Percentiles rank a stretch among this genome's conserved stretches.
phyloP scores from a whole-genome alignment of 306 rosid species.

The Fragaria iinumae region DNA sequence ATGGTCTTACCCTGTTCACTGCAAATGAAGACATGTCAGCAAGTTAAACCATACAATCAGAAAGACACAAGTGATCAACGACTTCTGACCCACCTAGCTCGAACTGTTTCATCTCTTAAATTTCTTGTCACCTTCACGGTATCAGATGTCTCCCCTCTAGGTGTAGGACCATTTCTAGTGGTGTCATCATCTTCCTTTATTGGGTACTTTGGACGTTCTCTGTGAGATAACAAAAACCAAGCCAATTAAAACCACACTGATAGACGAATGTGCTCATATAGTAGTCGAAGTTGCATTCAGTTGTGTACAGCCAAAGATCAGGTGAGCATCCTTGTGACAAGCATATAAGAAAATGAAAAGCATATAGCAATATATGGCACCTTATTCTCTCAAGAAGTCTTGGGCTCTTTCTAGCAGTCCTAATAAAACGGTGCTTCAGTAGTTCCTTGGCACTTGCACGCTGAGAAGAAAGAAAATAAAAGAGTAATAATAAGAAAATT shows the following conservation, averaged over 20 bases:
- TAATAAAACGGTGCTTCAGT: constrained; percentile 85
- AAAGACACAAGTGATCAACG: constrained; percentile 14
- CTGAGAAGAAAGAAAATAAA: constrained; percentile 48
- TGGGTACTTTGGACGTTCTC: constrained; percentile 90
- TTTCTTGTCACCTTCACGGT: constrained; percentile 68
- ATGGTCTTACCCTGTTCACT: constrained; percentile 71
- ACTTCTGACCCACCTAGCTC: constrained; percentile 58
- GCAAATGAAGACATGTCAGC: constrained; percentile 40
- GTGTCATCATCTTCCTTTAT: constrained; percentile 62
- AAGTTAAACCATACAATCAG: constrained; percentile 28
- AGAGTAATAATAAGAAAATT: not conserved
- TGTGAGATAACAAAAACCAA: constrained; percentile 39
- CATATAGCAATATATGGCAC: constrained; percentile 30
- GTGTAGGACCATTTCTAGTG: constrained; percentile 55
- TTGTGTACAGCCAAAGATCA: constrained; percentile 7
- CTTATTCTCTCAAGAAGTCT: constrained; percentile 95
- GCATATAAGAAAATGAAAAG: not conserved
- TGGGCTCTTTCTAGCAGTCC: constrained; percentile 80
- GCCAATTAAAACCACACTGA: constrained; percentile 21
- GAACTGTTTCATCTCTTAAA: constrained; percentile 62
- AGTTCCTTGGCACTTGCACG: constrained; percentile 98
- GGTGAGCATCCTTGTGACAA: constrained; percentile 13
- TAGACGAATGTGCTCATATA: constrained; percentile 17
- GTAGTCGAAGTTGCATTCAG: constrained; percentile 18
- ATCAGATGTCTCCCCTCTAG: constrained; percentile 57